Percentiles rank a stretch among this genome's conserved stretches.
Conservation (phyloP, 257 asterid species). For the Nyctanthes arbortristis region DNA sequence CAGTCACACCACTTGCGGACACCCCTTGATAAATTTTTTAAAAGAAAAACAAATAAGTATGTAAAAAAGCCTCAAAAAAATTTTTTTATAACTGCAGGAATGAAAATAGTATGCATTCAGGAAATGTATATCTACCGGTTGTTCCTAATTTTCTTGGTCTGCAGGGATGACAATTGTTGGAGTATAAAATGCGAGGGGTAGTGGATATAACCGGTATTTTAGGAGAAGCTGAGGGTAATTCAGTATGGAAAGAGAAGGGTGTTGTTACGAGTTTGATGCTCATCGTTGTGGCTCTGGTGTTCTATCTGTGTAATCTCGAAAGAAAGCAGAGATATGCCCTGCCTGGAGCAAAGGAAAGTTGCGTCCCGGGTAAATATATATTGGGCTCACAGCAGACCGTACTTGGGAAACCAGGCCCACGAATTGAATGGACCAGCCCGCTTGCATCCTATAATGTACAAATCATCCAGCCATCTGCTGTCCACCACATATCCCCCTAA, state of each 20-base stretch:
- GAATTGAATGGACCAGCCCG: too few species aligned
- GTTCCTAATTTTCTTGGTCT: constrained; percentile 32
- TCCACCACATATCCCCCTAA: too few species aligned
- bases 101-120: constrained; percentile 3
- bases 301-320: neutral
- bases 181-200: constrained; percentile 7
- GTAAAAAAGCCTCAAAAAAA: neutral
- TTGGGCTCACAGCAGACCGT: neutral
- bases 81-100: neutral
- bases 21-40: constrained; percentile 31
- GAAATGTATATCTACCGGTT: constrained; percentile 14
- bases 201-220: constrained; percentile 23
- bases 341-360: too few species aligned
- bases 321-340: too few species aligned
- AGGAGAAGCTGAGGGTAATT: constrained; percentile 35
- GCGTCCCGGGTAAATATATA: too few species aligned
- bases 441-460: too few species aligned
- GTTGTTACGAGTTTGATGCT: constrained; percentile 37
- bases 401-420: too few species aligned
- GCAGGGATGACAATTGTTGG: constrained; percentile 25
- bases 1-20: constrained; percentile 28
- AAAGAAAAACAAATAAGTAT: neutral
- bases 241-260: constrained; percentile 40
- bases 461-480: too few species aligned
- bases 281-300: constrained; percentile 16